Evolutionary conservation across 768 basidiomycete species (phyloP).

Genomic region (Kwoniella sp.): DNA sequence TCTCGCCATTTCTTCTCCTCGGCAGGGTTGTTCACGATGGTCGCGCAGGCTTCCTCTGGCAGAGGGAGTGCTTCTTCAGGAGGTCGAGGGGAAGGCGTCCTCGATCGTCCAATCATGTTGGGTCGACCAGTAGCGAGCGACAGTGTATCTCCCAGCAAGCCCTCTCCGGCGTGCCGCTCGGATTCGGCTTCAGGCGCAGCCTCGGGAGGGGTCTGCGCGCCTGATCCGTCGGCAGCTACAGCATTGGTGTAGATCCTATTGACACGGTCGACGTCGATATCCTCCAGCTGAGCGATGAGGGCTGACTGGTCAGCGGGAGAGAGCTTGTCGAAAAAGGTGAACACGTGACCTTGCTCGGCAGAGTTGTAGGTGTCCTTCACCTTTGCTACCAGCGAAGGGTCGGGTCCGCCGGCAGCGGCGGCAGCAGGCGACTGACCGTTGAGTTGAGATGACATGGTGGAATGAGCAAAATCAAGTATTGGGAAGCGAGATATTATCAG

Average conservation of each 20-base stretch:
- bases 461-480: background rate
- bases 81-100: slow-evolving; percentile 35
- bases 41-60: slow-evolving; percentile 72
- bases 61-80: slow-evolving; percentile 73
- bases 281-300: slow-evolving; percentile 71
- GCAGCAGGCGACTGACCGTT: background rate
- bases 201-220: slow-evolving; percentile 28
- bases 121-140: background rate
- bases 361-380: slow-evolving; percentile 62
- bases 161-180: slow-evolving; percentile 31
- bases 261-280: slow-evolving; percentile 85
- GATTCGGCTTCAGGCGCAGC: slow-evolving; percentile 16
- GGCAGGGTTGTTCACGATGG: slow-evolving; percentile 60
- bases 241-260: slow-evolving; percentile 84
- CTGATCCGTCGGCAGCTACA: slow-evolving; percentile 62
- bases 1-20: slow-evolving; percentile 70
- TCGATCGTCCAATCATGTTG: slow-evolving; percentile 37
- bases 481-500: too few relatives aligned
- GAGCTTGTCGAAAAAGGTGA: slow-evolving; percentile 81
- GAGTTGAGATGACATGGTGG: background rate
- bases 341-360: slow-evolving; percentile 85
- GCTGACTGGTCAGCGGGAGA: slow-evolving; percentile 65
- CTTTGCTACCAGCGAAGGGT: slow-evolving; percentile 12
- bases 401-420: background rate
- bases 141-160: slow-evolving; percentile 6